Base-by-base conservation (phyloP, 169 alveolate genomes). In the Eimeria maxima region DNA sequence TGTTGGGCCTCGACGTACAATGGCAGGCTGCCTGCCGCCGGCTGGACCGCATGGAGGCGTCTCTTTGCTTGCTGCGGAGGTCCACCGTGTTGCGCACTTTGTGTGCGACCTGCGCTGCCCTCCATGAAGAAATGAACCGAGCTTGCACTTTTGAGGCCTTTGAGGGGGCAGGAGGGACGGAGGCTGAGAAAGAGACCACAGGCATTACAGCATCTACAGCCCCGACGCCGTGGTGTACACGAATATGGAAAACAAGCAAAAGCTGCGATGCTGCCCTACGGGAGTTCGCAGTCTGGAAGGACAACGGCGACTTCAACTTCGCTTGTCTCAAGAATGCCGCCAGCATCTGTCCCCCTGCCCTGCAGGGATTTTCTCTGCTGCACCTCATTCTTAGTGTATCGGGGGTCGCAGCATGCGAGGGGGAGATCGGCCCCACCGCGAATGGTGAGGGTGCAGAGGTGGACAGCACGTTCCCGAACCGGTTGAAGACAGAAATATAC, bases 241-340 rank as follows among this genome's bases (percentile, higher is more conserved):
- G 50, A 10, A 44, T 57, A 24, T 63, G 80, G 93, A 44, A 24
- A 86, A 50, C 60, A n/a, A 60, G 44, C 22, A 33, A 38, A 53
- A 63, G 63, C 93, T 38, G 65, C 38, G 80, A 63, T 10, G 71
- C 81, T 44, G 93, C 80, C 63, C 27, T 86, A 6, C 81, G 63
- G 22, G 20, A 18, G 60, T 86, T 86, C 80, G 22, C 22, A 11
- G 80, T 86, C 81, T 86, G 93, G 93, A 86, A 86, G 45, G 93
- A 63, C 47, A 86, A 86, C 67, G 80, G 81, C 33, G 93, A 86
- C 18, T 86, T 86, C 57, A 86, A 86, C 27, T 42, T 86, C n/a
- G 93, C 60, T 42, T 86, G 93, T 44, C 80, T 86, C n/a, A 33
- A 33, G 71, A 57, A 38, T 18, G 78, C 93, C 69, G 60, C 67